Base-by-base conservation (phyloP, 1,284 basidiomycete genomes). In the Amylostereum areolatum region DNA sequence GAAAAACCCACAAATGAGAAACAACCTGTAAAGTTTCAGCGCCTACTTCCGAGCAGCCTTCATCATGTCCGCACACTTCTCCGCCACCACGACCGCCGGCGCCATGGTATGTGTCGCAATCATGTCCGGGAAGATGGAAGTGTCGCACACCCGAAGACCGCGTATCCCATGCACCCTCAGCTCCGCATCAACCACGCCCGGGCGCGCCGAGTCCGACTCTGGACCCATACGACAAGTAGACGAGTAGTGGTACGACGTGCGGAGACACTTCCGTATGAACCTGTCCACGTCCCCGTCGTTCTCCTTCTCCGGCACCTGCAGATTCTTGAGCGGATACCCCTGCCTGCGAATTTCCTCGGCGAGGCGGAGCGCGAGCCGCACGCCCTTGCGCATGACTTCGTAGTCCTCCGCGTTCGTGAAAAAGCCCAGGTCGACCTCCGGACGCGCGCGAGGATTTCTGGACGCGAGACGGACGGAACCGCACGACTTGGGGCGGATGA, bases 171-270 rank as follows among this genome's bases (percentile, higher is more conserved):
- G 71, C 18, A 83, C 78, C 11, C 63, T 57, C 47, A 83, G 60
- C 53, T 71, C 59, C 6, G 71, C 58, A 50, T 82, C 77, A 7
- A 81, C 67, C 0, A 81, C 79, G 2, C 73, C 75, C 5, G 55
- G 58, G 5, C 56, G 44, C 30, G 53, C 50, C 18, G 18, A 18
- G 0, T 45, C 28, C 39, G 63, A 62, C 41, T 60, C 65, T 5
- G 58, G 59, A 12, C 68, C 75, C 69, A 70, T 71, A 4, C 69
- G 55, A 52, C 68, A 71, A 8, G 67, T 66, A 6, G 61, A 67
- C 6, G 64, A 58, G 47, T 69, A 70, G 51, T 72, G 69, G 54
- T 62, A 69, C 18, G 61, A 65, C 29, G 66, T 66, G 29, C 59
- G 55, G 7, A 61, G 48, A 32, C 59, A 52, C 27, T 59, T 46